phyloP scores from a whole-genome alignment of 345 rosid genomes.

The Eucalyptus decipiens region DNA sequence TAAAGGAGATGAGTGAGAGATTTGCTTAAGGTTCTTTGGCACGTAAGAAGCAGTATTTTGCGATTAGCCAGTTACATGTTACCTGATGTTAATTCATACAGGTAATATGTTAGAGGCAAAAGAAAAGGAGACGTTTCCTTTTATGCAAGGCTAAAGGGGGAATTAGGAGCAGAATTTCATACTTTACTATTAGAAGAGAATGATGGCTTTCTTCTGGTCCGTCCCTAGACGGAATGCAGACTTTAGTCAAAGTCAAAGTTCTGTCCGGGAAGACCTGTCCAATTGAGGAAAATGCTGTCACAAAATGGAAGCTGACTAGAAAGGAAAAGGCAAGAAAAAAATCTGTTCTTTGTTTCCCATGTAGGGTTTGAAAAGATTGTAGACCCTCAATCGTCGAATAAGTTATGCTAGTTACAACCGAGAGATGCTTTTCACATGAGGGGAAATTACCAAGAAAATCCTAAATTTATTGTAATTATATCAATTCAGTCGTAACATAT shows the following conservation, averaged over 20 bases:
- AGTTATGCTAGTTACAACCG: background rate
- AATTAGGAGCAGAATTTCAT: background rate
- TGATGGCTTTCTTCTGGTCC: background rate
- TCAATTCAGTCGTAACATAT: accelerated
- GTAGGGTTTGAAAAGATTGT: background rate
- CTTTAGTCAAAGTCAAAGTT: background rate
- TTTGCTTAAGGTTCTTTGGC: background rate
- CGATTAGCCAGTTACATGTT: background rate
- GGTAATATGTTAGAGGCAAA: background rate
- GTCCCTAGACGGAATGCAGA: background rate
- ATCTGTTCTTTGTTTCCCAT: background rate
- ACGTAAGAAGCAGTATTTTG: background rate
- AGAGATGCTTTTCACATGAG: background rate
- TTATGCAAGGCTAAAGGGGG: background rate
- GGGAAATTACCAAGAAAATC: accelerated
- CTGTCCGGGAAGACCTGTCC: background rate
- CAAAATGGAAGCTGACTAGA: background rate
- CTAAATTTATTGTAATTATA: too few species aligned
- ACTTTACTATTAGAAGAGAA: background rate
- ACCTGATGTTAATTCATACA: background rate
- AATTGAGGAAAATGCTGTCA: background rate
- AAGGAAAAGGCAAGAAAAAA: background rate
- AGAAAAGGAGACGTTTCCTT: background rate
- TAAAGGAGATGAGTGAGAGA: background rate
- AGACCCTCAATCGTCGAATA: background rate